phyloP scores from a whole-genome alignment of 2,329 filamentous ascomycete genomes.

The Colletotrichum melonis region DNA sequence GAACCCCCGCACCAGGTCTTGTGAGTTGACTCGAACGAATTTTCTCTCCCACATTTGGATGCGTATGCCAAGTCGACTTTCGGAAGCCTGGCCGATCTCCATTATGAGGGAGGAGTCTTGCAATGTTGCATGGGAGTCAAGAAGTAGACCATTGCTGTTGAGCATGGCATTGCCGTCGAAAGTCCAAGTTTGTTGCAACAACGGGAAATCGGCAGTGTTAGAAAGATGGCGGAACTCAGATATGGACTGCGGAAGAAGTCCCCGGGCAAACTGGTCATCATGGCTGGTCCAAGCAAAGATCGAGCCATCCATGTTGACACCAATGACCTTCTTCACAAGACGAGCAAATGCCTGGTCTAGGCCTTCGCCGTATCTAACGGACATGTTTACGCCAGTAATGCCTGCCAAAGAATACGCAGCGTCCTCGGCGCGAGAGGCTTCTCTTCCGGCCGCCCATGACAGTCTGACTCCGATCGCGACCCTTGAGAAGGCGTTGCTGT shows the following conservation, averaged over 20 bases:
- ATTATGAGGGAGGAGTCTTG: not conserved
- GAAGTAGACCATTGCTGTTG: not conserved
- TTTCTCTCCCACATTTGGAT: not conserved
- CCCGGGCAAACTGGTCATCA: not conserved
- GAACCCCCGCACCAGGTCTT: too few relatives aligned
- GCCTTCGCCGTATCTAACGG: slow-evolving; percentile 42
- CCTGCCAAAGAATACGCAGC: slow-evolving; percentile 42
- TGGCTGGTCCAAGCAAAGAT: slow-evolving; percentile 5
- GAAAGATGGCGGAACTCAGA: not conserved
- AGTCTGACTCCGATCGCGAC: slow-evolving; percentile 39
- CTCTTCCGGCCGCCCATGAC: slow-evolving; percentile 41
- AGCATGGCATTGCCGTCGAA: not conserved
- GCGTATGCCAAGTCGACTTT: not conserved
- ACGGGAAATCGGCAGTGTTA: too few relatives aligned
- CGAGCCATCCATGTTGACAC: not conserved
- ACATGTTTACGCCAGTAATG: slow-evolving; percentile 42
- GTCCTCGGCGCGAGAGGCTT: slow-evolving; percentile 39
- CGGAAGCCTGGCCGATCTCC: not conserved
- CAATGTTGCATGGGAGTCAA: not conserved
- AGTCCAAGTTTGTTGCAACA: not conserved
- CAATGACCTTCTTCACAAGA: slow-evolving; percentile 12
- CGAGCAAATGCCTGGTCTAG: slow-evolving; percentile 37
- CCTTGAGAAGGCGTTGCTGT: slow-evolving; percentile 27
- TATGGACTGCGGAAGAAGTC: not conserved
- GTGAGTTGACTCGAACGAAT: not conserved